Base-by-base conservation (phyloP, 2,329 filamentous ascomycete genomes). In the Cladosporium sp. region DNA sequence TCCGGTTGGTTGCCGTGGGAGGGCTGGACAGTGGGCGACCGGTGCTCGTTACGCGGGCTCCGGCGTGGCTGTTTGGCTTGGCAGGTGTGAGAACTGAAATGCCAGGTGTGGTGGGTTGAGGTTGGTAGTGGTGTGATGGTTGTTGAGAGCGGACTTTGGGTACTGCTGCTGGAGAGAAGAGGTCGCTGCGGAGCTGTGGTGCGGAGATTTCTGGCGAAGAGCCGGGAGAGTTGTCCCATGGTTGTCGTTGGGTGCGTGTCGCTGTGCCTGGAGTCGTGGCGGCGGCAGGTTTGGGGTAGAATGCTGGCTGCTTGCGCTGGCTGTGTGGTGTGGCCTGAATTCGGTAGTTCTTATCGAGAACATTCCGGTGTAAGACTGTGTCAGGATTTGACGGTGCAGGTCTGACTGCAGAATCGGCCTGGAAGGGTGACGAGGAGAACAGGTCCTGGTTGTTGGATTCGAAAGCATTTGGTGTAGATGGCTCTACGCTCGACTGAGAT, bases 331-430 rank as follows among this genome's bases (percentile, higher is more conserved):
- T 99, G 5, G 93, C 91, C 74, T 95, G 90, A 22, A 99, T 82
- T 34, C 93, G 90, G 77, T 96, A 99, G 59, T 89, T 97, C 75
- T 95, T 97, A 78, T 97, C 92, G 5, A 96, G 84, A n/a, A 97
- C 82, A 28, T 56, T 54, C 60, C 89, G 89, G 73, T 97, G 93
- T 40, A 99, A 82, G 8, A 97, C 80, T 2, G 90, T 89, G 70
- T 97, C 91, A 61, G 85, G 84, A 67, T 75, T 60, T 78, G 60
- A 74, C 22, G 45, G 69, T 61, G 75, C 72, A 68, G 75, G 42
- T 34, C 36, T 30, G 30, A 42, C 20, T 65, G 65, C 74, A 60
- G 65, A 78, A 72, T 71, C 73, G 70, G 67, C 78, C 73, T 69
- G 79, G 76, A 75, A 84, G 65, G 69, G 85, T 72, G 76, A 86